phyloP scores from a whole-genome alignment of 306 rosid species.

The Comarum palustre region DNA sequence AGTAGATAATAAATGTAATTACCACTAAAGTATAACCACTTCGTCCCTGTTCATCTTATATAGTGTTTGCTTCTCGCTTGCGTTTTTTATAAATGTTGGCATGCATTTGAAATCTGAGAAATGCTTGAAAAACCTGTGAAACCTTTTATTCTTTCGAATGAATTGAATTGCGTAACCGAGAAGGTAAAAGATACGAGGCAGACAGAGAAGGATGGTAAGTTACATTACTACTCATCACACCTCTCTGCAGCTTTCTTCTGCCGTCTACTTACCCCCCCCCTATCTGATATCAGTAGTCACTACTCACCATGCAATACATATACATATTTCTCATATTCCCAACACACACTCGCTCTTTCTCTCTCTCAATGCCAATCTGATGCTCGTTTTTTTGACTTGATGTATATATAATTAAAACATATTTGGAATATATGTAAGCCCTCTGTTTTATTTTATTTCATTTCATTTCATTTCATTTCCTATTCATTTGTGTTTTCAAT shows the following conservation, averaged over 20 bases:
- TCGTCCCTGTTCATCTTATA: too few relatives aligned
- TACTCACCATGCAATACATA: constrained; percentile 5
- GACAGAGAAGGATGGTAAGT: constrained; percentile 44
- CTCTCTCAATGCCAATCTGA: constrained; percentile 14
- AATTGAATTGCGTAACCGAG: constrained; percentile 59
- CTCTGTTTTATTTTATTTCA: constrained; percentile 25
- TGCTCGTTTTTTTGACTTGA: constrained; percentile 29
- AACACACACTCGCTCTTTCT: not conserved
- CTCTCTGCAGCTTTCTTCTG: constrained; percentile 31
- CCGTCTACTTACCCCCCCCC: constrained; percentile 20
- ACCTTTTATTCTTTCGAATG: constrained; percentile 31
- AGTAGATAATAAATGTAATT: too few relatives aligned
- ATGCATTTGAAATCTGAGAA: constrained; percentile 18
- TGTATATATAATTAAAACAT: constrained; percentile 24
- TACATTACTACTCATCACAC: constrained; percentile 47
- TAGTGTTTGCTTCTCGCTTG: not conserved
- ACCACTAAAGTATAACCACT: too few relatives aligned
- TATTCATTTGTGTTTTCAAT: constrained; percentile 19
- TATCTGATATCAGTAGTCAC: constrained; percentile 47
- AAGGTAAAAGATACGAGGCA: constrained; percentile 60
- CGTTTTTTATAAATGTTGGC: not conserved
- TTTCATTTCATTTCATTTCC: constrained; percentile 16
- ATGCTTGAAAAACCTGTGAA: constrained; percentile 33
- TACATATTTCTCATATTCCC: not conserved
- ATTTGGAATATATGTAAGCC: constrained; percentile 44